Evolutionary conservation across 148 eudicot genomes (phyloP), one percentile per base, ranked within the genome.

Genomic region (Cornus kousa): DNA sequence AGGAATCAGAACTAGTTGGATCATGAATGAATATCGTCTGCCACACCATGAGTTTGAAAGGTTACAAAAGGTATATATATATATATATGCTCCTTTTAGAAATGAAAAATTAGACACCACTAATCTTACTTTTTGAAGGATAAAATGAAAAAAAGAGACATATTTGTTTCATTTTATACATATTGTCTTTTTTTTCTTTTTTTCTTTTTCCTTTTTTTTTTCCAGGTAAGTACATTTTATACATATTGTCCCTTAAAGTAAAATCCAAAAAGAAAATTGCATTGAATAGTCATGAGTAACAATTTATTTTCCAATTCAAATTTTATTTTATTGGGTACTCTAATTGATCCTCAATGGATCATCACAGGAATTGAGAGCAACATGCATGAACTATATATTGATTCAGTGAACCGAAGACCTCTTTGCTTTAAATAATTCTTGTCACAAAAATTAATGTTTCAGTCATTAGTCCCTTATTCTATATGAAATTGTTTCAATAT

Each of bases 11-110:
- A 89, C 87, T 35, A 92, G 97, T 60, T 94, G 98, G 98, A 94
- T 94, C 77, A 94, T 94, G 98, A 94, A 92, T 40, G 98, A 94
- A 73, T 94, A 94, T 48, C 97, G 98, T 12, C 83, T 92, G 73
- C 98, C 98, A 0, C 98, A 94, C 9, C 95, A 92, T 66, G 97
- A 93, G 68, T 91, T 94, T 23, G 91, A 93, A 74, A 93, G 94
- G 20, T 88, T 89, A 39, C 97, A 93, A 71, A 95, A 95, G 99
- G 99, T 91, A 77, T 0, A 48, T 20, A 7, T 13, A 53, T 28
- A 43, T 43, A 43, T 43, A 9, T 43, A 9, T 43, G 8, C 28
- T 28, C 28, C 28, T 28, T 28, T 28, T 28, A 28, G 28, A 28
- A 28, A 35, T 35, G 37, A 35, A 35, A 35, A 35, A 35, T 2